Percentiles rank a stretch among this genome's conserved stretches.
Evolutionary conservation across 2,329 filamentous ascomycete species (phyloP).

Genomic region (Phoma herbarum): DNA sequence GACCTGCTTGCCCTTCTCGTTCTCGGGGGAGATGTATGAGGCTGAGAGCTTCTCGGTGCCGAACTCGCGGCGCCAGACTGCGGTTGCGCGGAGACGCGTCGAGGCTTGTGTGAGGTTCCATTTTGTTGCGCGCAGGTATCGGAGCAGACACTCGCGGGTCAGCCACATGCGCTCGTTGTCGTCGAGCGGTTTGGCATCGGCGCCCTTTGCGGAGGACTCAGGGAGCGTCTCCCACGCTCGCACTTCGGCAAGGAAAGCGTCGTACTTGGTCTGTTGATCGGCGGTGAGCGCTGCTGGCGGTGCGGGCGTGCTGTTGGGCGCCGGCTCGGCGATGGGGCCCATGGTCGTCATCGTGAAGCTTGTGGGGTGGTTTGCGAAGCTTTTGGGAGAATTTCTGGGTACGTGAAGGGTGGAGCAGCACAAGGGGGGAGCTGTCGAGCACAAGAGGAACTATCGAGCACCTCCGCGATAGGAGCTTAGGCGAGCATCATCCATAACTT

Average conservation of each 20-base stretch:
- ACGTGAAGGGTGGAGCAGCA: too few species aligned
- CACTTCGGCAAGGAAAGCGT: conserved; percentile 74
- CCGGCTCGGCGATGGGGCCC: conserved; percentile 45
- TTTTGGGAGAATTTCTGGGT: background rate
- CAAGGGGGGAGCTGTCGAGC: too few species aligned
- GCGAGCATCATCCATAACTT: conserved; percentile 24
- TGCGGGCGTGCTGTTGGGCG: conserved; percentile 64
- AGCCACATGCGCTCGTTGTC: conserved; percentile 89
- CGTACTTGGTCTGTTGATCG: conserved; percentile 85
- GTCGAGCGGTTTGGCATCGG: conserved; percentile 69
- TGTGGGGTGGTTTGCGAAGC: background rate
- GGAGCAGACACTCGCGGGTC: conserved; percentile 88
- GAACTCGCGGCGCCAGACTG: conserved; percentile 91
- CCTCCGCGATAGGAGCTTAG: conserved; percentile 17
- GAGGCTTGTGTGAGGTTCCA: conserved; percentile 79
- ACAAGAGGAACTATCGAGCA: background rate
- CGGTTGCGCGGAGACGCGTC: conserved; percentile 79
- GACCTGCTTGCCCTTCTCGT: conserved; percentile 95
- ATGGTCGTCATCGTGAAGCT: conserved; percentile 38
- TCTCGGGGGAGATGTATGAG: conserved; percentile 91
- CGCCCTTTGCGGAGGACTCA: conserved; percentile 67
- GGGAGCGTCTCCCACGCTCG: conserved; percentile 76
- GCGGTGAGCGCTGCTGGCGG: conserved; percentile 69
- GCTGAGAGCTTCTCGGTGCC: conserved; percentile 77
- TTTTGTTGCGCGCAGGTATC: conserved; percentile 93